These are phyloP conservation scores for Neonothopanus nambi DNA, from an alignment of 1,284 basidiomycete genomes.

Conservation along the genomic window DNA sequence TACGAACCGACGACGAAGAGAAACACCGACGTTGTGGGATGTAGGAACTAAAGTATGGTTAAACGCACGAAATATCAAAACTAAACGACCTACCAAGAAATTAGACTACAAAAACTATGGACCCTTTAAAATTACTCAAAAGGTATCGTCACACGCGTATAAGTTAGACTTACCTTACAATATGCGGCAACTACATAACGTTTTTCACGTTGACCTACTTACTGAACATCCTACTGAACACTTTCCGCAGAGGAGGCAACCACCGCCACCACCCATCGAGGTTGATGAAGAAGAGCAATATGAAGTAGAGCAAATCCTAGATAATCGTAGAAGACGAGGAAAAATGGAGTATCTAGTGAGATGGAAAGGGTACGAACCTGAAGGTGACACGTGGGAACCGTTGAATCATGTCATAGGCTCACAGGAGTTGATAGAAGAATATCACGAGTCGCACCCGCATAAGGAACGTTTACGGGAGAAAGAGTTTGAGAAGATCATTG, in stretches of 20 bases:
- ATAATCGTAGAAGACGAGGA: slow-evolving; percentile 15
- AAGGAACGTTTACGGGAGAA: no score
- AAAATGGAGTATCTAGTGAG: slow-evolving; percentile 22
- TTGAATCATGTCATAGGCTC: no score
- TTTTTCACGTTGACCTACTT: slow-evolving; percentile 18
- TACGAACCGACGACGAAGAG: not conserved
- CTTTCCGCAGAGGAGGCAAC: slow-evolving; percentile 2
- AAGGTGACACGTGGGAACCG: slow-evolving; percentile 20
- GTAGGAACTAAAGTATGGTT: slow-evolving; percentile 10
- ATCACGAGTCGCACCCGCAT: no score
- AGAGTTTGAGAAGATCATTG: no score
- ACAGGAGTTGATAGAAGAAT: no score
- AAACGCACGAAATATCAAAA: slow-evolving; percentile 6
- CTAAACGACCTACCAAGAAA: slow-evolving; percentile 14
- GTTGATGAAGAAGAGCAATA: no score
- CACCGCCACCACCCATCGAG: no score
- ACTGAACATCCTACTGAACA: slow-evolving; percentile 6
- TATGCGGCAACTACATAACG: no score
- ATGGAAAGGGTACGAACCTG: slow-evolving; percentile 19
- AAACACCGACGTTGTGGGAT: not conserved
- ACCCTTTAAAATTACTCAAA: slow-evolving; percentile 20
- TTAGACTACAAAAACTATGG: slow-evolving; percentile 8
- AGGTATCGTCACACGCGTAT: slow-evolving; percentile 18
- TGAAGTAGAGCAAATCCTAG: slow-evolving; percentile 24
- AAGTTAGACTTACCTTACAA: slow-evolving; percentile 9